Evolutionary conservation across 2,329 filamentous ascomycete genomes (phyloP), one percentile per base, ranked within the genome.

Genomic region (Leptographium galeiforme): DNA sequence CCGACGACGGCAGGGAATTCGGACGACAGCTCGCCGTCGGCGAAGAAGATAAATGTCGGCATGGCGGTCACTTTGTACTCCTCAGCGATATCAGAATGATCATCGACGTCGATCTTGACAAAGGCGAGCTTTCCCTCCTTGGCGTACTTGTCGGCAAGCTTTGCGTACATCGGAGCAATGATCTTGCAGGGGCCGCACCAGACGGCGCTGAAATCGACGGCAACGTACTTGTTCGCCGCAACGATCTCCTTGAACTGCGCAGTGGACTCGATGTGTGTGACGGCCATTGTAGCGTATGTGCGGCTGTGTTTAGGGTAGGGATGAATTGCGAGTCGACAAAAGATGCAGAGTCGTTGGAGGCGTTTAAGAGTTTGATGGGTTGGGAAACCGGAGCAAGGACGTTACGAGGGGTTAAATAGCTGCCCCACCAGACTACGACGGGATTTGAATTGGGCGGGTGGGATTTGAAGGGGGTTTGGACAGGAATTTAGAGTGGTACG

Each of bases 151-250:
- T 63, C 63, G 47, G 77, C 72, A 51, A 79, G 70, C 61, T 72
- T 67, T 55, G 61, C 62, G 70, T 74, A 81, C 55, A 75, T 60
- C 57, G 78, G 78, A 25, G 76, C 74, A 62, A 82, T 81, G 60
- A 69, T 68, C 66, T 77, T 78, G 75, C 79, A 82, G 33, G 78
- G 79, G 41, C 71, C 72, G 66, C 78, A 82, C 79, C 79, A 82
- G 61, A 73, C 68, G 55, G 78, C 78, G 66, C 70, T 75, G 67
- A 81, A 79, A 63, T 82, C 77, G 58, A 77, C 66, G 56, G 73
- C 70, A 57, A 80, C 75, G 66, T 73, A 76, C 48, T 69, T 72
- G 48, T 69, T 76, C 11, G 64, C 64, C 16, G 66, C 59, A 61
- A 79, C 62, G 57, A 81, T 74, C 40, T 66, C 60, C 56, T 76